These are phyloP conservation scores for Coniochaeta sp. DNA, from an alignment of 2,329 filamentous ascomycete genomes.

Conservation along the genomic window DNA sequence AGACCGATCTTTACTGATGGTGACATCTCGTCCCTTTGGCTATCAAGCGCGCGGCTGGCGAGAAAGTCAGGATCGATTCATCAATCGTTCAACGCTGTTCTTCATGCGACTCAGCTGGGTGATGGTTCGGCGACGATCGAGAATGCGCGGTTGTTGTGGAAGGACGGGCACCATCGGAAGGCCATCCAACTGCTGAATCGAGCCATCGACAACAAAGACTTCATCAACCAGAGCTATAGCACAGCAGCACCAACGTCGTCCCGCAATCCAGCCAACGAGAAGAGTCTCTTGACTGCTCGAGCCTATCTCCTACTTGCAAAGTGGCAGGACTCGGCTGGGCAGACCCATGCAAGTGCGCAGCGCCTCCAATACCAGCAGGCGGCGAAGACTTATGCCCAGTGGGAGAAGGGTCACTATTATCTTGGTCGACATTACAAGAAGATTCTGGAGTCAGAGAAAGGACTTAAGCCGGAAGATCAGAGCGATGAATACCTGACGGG, in stretches of 20 bases:
- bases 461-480: constrained; percentile 68
- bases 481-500: constrained; percentile 69
- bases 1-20: constrained; percentile 56
- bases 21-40: constrained; percentile 78
- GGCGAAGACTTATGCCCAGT: constrained; percentile 59
- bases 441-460: constrained; percentile 80
- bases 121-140: constrained; percentile 89
- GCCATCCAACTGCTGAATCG: constrained; percentile 87
- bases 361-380: constrained; percentile 78
- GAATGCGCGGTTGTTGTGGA: constrained; percentile 88
- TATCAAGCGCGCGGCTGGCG: constrained; percentile 76
- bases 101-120: constrained; percentile 78
- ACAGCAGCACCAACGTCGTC: constrained; percentile 26
- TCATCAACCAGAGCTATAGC: constrained; percentile 34
- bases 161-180: constrained; percentile 86
- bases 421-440: constrained; percentile 97
- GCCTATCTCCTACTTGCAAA: constrained; percentile 88
- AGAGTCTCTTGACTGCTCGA: constrained; percentile 59
- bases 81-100: constrained; percentile 87
- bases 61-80: constrained; percentile 77
- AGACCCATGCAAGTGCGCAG: constrained; percentile 76
- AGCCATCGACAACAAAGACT: constrained; percentile 76
- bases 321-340: constrained; percentile 93
- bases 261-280: constrained; percentile 36
- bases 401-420: constrained; percentile 98